Base-by-base conservation (phyloP, 169 alveolate genomes). In the Eimeria mitis region DNA sequence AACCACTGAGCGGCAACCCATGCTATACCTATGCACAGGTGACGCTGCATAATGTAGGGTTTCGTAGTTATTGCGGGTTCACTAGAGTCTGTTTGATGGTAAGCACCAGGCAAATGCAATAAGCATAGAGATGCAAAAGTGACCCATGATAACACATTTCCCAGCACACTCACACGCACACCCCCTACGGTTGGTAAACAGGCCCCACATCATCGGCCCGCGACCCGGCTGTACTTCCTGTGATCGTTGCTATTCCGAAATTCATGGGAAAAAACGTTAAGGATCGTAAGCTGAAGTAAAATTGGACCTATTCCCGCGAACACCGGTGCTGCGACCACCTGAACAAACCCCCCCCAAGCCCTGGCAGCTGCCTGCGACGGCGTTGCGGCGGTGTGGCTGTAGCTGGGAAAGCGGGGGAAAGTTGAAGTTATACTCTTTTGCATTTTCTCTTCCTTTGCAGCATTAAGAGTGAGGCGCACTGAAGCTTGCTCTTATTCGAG, bases 281-380 rank as follows among this genome's bases (percentile, higher is more conserved):
- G 16, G 37, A 37, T 4, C 16, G 54, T 40, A 4, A 1, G 54
- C 2, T 73, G 54, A 37, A 73, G 37, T 40, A 19, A 14, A 37
- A 73, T 21, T 14, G 34, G 7, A 7, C 21, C 83, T 73, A 73
- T 73, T 73, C 42, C 0, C 83, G 40, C 7, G 56, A 73, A 40
- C 54, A 42, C 34, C 83, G 37, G 54, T 73, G 52, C 83, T 13
- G 54, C 83, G 34, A 21, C 83, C 19, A 23, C 83, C 83, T 73
- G 83, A 73, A 73, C 83, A 73, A 23, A 40, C 52, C 83, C 83
- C 83, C 83, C 83, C 54, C 83, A 7, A 73, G 83, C 83, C 83
- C 83, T 40, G 40, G 83, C 83, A 73, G 56, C 83, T 40, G 83
- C 34, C 83, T 73, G 83, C 83, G 83, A 73, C 83, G 83, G 83